Conservation (phyloP, 164 flowering plant species). For the Tetrastigma voinierianum region DNA sequence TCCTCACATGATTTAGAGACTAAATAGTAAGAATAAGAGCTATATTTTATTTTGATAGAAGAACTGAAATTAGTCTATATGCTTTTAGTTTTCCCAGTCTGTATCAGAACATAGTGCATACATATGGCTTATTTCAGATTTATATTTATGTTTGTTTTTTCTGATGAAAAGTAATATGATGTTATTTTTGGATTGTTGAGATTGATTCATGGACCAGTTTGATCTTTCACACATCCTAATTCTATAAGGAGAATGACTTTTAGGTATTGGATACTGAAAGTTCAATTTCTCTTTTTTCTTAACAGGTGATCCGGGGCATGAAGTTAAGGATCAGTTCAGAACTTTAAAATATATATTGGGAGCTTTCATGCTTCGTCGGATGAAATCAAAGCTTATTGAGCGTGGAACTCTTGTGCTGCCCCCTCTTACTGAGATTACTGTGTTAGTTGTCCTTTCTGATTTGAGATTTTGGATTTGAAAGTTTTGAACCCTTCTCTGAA, state of each 20-base stretch:
- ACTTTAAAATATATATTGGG: conserved; percentile 54
- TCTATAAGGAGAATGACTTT: background rate
- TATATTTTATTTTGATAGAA: too few species aligned
- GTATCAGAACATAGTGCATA: too few species aligned
- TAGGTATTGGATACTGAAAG: conserved; percentile 8
- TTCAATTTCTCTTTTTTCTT: conserved; percentile 10
- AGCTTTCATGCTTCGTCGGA: conserved; percentile 90
- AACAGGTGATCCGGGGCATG: conserved; percentile 44
- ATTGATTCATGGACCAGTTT: too few species aligned
- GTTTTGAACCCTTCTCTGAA: background rate
- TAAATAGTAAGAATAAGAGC: too few species aligned
- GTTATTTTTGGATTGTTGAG: too few species aligned
- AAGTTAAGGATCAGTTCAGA: conserved; percentile 43
- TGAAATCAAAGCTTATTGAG: conserved; percentile 75
- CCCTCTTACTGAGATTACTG: conserved; percentile 82
- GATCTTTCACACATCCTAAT: too few species aligned
- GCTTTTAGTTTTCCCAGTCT: too few species aligned
- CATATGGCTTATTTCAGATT: too few species aligned
- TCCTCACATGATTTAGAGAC: too few species aligned
- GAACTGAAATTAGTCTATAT: too few species aligned
- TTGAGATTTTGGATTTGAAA: background rate
- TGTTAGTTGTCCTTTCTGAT: conserved; percentile 48
- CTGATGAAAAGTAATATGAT: too few species aligned
- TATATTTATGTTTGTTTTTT: too few species aligned
- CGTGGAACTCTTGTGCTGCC: conserved; percentile 73